A percentile compares a stretch with the other conserved stretches of the same genome.
Conservation (phyloP, 345 rosid genomes). For the Euclidium syriacum region DNA sequence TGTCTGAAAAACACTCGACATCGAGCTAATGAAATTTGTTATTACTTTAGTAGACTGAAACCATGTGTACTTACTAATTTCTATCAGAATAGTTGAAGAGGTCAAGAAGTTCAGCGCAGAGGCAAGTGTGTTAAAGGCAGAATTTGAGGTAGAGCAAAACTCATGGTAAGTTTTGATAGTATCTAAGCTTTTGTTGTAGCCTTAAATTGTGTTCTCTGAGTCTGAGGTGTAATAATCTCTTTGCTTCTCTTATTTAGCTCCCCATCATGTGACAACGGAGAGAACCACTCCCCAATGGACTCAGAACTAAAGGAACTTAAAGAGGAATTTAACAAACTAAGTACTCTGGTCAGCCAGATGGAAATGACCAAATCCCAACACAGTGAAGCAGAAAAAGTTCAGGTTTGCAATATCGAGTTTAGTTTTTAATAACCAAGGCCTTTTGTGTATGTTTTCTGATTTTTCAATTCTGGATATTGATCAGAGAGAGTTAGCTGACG, state of each 20-base stretch:
- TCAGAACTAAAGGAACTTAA: conserved; percentile 62
- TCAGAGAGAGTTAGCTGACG: conserved; percentile 41
- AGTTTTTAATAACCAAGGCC: neutral
- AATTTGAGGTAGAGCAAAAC: conserved; percentile 31
- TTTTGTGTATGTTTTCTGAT: neutral
- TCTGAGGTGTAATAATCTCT: neutral
- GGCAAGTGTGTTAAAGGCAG: conserved; percentile 49
- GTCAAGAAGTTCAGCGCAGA: conserved; percentile 54
- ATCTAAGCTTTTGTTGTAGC: neutral
- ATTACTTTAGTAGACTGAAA: neutral
- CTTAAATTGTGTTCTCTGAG: neutral
- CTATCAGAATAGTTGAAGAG: conserved; percentile 65
- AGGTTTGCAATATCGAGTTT: conserved; percentile 30
- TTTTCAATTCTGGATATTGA: conserved; percentile 12
- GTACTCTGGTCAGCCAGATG: conserved; percentile 55
- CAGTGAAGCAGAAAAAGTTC: conserved; percentile 33
- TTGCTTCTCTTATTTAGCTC: conserved; percentile 31
- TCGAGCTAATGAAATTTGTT: neutral
- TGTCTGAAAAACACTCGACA: neutral
- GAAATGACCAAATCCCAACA: conserved; percentile 48
- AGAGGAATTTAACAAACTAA: conserved; percentile 58
- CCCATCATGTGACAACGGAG: conserved; percentile 45
- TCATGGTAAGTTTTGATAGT: conserved; percentile 18
- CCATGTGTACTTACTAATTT: neutral
- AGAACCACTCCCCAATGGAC: conserved; percentile 43